Percentiles rank a stretch among this genome's conserved stretches.
phyloP scores from a whole-genome alignment of 225 moss, liverwort and hornwort genomes.

The Marchantia polymorpha region DNA sequence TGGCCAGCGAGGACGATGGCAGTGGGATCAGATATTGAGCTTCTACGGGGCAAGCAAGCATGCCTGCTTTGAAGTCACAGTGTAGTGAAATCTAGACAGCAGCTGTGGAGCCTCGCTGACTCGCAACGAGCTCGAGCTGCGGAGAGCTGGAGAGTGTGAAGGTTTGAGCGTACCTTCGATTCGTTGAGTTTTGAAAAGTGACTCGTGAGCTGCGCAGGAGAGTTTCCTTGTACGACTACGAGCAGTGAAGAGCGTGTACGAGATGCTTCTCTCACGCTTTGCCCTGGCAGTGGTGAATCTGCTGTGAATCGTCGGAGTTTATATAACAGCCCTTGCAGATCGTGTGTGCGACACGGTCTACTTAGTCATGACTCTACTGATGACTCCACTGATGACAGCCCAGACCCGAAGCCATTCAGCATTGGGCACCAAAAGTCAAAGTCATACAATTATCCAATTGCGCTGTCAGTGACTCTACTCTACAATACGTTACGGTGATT shows the following conservation, averaged over 20 bases:
- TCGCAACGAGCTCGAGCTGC: too few species aligned
- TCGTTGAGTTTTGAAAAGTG: neutral
- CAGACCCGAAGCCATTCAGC: neutral
- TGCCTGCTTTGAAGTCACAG: too few species aligned
- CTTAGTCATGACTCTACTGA: neutral
- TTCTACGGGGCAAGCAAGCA: too few species aligned
- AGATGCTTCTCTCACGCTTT: neutral
- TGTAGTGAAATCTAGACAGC: neutral
- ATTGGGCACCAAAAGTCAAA: neutral
- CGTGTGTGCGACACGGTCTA: too few species aligned
- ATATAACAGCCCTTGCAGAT: neutral
- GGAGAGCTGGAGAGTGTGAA: too few species aligned
- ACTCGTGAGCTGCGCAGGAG: too few species aligned
- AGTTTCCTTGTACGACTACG: neutral
- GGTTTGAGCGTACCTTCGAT: neutral
- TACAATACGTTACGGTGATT: neutral
- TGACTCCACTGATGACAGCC: neutral
- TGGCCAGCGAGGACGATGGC: too few species aligned
- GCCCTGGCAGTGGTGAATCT: neutral
- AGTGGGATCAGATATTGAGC: too few species aligned
- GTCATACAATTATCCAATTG: neutral
- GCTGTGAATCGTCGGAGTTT: neutral
- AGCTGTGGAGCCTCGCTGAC: too few species aligned
- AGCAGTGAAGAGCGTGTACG: neutral
- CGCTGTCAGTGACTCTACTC: neutral